These are phyloP conservation scores for Cantharellus cinnabarinus DNA, from an alignment of 768 basidiomycete species.

Conservation along the genomic window DNA sequence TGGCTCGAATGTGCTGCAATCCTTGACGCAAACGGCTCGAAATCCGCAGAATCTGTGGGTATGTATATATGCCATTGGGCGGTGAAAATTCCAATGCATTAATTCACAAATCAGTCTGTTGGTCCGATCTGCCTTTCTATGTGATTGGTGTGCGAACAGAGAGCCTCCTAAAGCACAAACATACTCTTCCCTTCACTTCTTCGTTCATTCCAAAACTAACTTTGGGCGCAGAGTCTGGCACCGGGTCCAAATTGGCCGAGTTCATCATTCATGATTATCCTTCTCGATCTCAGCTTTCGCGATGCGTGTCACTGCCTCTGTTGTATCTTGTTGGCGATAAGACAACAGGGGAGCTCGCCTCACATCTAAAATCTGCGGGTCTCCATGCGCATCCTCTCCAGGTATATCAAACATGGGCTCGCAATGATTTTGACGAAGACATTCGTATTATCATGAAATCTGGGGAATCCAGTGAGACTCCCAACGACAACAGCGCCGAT, in stretches of 20 bases:
- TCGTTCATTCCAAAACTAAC: slow-evolving; percentile 16
- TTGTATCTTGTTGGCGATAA: slow-evolving; percentile 79
- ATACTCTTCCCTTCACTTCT: neutral
- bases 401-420: slow-evolving; percentile 42
- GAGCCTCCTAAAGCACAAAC: slow-evolving; percentile 1
- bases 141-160: slow-evolving; percentile 37
- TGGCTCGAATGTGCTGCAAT: slow-evolving; percentile 20
- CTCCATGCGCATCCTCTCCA: slow-evolving; percentile 31
- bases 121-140: slow-evolving; percentile 51
- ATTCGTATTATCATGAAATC: neutral
- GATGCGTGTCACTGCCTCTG: slow-evolving; percentile 16
- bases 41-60: no score
- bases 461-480: slow-evolving; percentile 1
- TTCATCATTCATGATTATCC: slow-evolving; percentile 29
- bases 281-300: neutral
- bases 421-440: slow-evolving; percentile 3
- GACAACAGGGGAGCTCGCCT: slow-evolving; percentile 46
- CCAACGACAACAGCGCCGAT: neutral
- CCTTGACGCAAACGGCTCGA: no score
- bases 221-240: slow-evolving; percentile 38
- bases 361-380: slow-evolving; percentile 26
- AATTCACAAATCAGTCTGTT: slow-evolving; percentile 17
- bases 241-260: slow-evolving; percentile 40
- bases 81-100: no score
- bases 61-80: no score